Evolutionary conservation across 805 yeast genomes (phyloP).

Genomic region (Teunomyces panamensis): DNA sequence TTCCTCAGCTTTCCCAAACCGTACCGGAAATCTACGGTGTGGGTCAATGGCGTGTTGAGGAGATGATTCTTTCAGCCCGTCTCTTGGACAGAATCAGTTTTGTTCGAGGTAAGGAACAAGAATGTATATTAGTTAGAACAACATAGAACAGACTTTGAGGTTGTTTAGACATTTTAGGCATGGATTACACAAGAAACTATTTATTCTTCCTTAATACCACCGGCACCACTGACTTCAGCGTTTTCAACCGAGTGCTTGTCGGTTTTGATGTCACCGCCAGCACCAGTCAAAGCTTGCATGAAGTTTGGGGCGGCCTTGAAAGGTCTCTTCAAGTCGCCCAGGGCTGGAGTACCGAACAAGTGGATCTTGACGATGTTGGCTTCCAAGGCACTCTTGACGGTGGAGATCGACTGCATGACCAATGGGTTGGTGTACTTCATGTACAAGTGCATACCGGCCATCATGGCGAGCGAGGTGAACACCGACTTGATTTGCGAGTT

Average conservation of each 20-base stretch:
- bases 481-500: constrained; percentile 76
- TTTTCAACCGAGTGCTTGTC: constrained; percentile 83
- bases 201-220: constrained; percentile 87
- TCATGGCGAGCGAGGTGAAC: constrained; percentile 89
- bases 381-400: constrained; percentile 87
- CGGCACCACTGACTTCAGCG: constrained; percentile 81
- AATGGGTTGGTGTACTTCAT: constrained; percentile 97
- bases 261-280: constrained; percentile 55
- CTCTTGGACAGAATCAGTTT: constrained; percentile 53
- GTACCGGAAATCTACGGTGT: constrained; percentile 57
- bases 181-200: neutral
- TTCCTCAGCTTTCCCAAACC: constrained; percentile 45
- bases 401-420: constrained; percentile 89
- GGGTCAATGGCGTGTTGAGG: constrained; percentile 49
- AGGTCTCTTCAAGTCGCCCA: constrained; percentile 94
- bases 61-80: constrained; percentile 49
- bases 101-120: constrained; percentile 42
- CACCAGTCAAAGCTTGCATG: constrained; percentile 63
- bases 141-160: neutral
- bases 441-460: constrained; percentile 97
- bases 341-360: constrained; percentile 74
- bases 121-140: constrained; percentile 34
- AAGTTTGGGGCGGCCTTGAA: constrained; percentile 72
- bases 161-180: too few species aligned
- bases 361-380: constrained; percentile 89